Conservation (phyloP, 140 eudicot genomes). For the Cichorium intybus region DNA sequence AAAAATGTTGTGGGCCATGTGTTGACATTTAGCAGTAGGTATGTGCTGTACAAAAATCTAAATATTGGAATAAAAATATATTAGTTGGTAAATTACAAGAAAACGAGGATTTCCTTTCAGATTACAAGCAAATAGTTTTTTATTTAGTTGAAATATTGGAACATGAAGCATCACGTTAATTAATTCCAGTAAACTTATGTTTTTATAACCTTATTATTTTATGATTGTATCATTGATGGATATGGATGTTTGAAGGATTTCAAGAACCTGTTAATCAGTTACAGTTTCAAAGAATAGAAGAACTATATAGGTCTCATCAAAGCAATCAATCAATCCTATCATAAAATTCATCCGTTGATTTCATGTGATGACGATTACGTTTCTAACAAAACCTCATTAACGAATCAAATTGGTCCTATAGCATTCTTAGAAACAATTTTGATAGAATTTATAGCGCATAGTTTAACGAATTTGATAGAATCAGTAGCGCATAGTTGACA, state of each 20-base stretch:
- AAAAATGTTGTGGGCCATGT: slow-evolving; percentile 3
- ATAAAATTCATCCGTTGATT: background rate
- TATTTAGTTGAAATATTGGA: background rate
- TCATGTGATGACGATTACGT: background rate
- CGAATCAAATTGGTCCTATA: background rate
- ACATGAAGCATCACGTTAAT: background rate
- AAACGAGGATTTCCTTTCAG: background rate
- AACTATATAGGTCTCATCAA: background rate
- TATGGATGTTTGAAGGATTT: background rate
- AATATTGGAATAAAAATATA: background rate
- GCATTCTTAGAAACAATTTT: background rate
- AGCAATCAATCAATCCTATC: background rate
- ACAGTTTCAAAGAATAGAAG: background rate
- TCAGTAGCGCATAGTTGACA: background rate
- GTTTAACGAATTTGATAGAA: background rate
- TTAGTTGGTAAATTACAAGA: background rate
- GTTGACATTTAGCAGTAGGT: background rate
- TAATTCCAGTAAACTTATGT: background rate
- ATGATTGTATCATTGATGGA: background rate
- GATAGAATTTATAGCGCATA: background rate
- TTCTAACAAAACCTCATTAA: background rate
- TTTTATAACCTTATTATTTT: background rate
- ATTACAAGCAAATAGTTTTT: slow-evolving; percentile 6
- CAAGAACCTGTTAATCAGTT: background rate
- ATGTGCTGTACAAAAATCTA: background rate